A percentile compares a stretch with the other conserved stretches of the same genome.
These are phyloP conservation scores for Trichophaea hybrida DNA, from an alignment of 2,329 filamentous ascomycete genomes.

Conservation along the genomic window DNA sequence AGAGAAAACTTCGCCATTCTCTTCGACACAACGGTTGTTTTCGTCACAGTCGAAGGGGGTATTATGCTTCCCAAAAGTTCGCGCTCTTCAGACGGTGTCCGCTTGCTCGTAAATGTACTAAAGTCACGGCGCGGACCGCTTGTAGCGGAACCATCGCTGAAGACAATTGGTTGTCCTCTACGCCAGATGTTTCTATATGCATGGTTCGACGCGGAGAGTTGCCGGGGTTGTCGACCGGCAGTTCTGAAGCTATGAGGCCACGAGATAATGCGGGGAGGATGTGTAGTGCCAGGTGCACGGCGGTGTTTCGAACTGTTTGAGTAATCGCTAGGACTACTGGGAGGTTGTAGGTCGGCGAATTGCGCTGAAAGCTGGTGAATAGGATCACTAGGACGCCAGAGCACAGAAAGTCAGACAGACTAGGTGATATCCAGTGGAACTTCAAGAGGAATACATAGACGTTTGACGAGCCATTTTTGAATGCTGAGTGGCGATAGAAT, in stretches of 20 bases:
- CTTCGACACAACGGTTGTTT: too few relatives aligned
- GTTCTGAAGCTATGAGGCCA: not conserved
- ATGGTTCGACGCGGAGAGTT: not conserved
- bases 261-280: not conserved
- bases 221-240: not conserved
- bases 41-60: too few relatives aligned
- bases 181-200: not conserved
- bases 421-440: not conserved
- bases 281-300: not conserved
- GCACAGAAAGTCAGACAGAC: not conserved
- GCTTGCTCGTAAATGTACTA: too few relatives aligned
- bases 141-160: not conserved
- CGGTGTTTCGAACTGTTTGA: not conserved
- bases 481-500: not conserved
- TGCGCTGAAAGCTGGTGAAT: not conserved
- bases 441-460: not conserved
- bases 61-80: too few relatives aligned
- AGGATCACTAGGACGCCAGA: not conserved
- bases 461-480: not conserved
- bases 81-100: too few relatives aligned
- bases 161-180: not conserved
- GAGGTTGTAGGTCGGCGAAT: not conserved
- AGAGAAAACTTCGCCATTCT: too few relatives aligned
- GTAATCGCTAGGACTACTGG: not conserved
- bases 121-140: not conserved